A percentile compares a stretch with the other conserved stretches of the same genome.
Conservation (phyloP, 106 monocot species). For the Acorus calamus region DNA sequence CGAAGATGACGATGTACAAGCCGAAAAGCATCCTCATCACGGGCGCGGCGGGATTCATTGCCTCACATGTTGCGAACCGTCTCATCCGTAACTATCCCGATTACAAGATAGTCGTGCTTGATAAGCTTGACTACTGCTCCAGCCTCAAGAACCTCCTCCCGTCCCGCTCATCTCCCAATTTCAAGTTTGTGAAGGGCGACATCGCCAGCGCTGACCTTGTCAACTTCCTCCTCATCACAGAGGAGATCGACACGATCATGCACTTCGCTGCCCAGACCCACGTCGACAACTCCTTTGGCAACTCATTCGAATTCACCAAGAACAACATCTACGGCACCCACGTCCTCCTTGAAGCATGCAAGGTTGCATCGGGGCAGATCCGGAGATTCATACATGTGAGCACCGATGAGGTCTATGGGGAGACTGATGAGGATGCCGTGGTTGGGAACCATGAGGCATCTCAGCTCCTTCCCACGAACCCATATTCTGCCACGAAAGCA, state of each 20-base stretch:
- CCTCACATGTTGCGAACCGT: conserved; percentile 2
- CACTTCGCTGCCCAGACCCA: conserved; percentile 6
- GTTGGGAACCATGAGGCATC: not conserved
- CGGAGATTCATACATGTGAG: conserved; percentile 1
- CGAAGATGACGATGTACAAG: not conserved
- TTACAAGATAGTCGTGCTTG: not conserved
- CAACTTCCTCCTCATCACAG: not conserved
- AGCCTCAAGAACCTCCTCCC: not conserved
- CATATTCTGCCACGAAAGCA: conserved; percentile 1
- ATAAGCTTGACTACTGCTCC: conserved; percentile 9
- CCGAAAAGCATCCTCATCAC: conserved; percentile 4
- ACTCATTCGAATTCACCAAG: conserved; percentile 1
- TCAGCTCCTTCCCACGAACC: conserved; percentile 1
- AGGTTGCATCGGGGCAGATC: not conserved
- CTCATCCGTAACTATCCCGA: not conserved
- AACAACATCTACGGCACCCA: conserved; percentile 7
- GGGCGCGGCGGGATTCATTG: conserved; percentile 3
- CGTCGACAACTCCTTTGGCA: conserved; percentile 4
- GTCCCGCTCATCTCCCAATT: conserved; percentile 2
- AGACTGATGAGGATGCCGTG: not conserved
- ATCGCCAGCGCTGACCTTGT: not conserved
- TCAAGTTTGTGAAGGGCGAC: not conserved
- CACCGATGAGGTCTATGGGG: conserved; percentile 6
- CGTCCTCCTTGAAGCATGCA: conserved; percentile 3
- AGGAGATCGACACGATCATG: not conserved